A percentile compares a stretch with the other conserved stretches of the same genome.
Conservation (phyloP, 2,329 filamentous ascomycete genomes). For the Scortechinia acanthostroma region DNA sequence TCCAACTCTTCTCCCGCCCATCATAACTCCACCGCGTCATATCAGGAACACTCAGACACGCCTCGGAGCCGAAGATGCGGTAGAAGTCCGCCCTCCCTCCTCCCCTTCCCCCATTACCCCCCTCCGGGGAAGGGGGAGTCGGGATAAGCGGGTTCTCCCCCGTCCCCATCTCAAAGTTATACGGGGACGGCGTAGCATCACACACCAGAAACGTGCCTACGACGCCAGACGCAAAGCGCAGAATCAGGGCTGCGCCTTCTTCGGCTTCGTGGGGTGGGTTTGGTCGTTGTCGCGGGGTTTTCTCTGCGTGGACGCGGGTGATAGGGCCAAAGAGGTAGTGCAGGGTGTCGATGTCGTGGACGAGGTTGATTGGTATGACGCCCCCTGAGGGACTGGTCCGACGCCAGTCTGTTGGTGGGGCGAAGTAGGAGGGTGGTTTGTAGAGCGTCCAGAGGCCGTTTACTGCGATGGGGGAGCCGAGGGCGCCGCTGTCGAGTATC, state of each 20-base stretch:
- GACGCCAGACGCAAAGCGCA: conserved; percentile 41
- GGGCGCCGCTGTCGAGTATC: conserved; percentile 22
- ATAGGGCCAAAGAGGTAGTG: conserved; percentile 48
- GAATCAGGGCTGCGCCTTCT: conserved; percentile 43
- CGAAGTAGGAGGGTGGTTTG: conserved; percentile 43
- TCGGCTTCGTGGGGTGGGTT: conserved; percentile 32
- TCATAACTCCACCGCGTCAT: conserved; percentile 38
- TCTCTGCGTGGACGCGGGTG: conserved; percentile 38
- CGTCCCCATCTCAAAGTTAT: conserved; percentile 47
- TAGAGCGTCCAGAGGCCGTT: conserved; percentile 43
- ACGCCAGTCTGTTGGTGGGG: conserved; percentile 36
- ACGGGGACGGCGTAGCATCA: conserved; percentile 39
- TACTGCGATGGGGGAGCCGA: conserved; percentile 40
- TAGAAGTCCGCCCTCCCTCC: conserved; percentile 34
- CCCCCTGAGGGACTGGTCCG: conserved; percentile 27
- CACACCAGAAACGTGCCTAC: conserved; percentile 48
- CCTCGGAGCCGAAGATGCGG: conserved; percentile 43
- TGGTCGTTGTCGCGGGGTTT: conserved; percentile 28
- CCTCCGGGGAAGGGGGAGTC: background rate
- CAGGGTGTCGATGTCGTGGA: conserved; percentile 53
- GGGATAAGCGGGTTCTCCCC: conserved; percentile 49
- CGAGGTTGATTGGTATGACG: conserved; percentile 45
- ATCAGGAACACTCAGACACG: conserved; percentile 42
- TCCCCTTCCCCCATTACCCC: no score
- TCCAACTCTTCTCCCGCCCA: conserved; percentile 29